phyloP scores from a whole-genome alignment of 345 rosid species.

The Cochlearia excelsa region DNA sequence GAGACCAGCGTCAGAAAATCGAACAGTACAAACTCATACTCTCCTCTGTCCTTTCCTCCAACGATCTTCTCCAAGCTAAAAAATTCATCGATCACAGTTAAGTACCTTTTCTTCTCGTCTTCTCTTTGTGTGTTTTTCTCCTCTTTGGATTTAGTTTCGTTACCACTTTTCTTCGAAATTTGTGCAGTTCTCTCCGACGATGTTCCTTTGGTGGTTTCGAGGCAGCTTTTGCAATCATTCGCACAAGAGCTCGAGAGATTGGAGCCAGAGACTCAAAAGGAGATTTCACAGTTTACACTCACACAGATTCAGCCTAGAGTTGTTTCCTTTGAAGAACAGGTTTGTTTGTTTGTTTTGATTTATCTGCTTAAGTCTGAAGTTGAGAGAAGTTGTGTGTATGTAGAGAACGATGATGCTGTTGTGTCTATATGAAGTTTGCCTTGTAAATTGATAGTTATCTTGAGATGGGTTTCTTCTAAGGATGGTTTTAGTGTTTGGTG shows the following conservation, averaged over 20 bases:
- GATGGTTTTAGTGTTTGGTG: neutral
- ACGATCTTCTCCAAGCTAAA: slow-evolving; percentile 74
- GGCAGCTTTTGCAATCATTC: slow-evolving; percentile 87
- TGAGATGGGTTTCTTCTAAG: neutral
- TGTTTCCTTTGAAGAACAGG: slow-evolving; percentile 99
- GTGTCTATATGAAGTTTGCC: slow-evolving; percentile 1
- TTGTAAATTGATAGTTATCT: neutral
- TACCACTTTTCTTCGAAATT: neutral
- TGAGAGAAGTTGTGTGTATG: neutral
- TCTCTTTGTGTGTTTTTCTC: neutral
- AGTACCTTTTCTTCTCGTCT: neutral
- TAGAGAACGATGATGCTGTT: slow-evolving; percentile 1
- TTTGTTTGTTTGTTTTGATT: slow-evolving; percentile 17
- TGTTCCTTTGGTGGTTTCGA: slow-evolving; percentile 86
- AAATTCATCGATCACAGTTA: slow-evolving; percentile 86
- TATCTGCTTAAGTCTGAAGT: neutral
- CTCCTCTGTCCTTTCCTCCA: slow-evolving; percentile 75
- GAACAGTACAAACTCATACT: slow-evolving; percentile 96
- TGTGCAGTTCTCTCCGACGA: slow-evolving; percentile 81
- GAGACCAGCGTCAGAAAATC: slow-evolving; percentile 96
- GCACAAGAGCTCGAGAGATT: slow-evolving; percentile 83
- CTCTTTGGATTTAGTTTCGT: neutral
- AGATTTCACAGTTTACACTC: slow-evolving; percentile 81
- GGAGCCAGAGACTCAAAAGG: slow-evolving; percentile 79
- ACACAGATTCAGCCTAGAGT: slow-evolving; percentile 96